Evolutionary conservation across 805 yeast species (phyloP), one percentile per base, ranked within the genome.

Genomic region (Yarrowia porcina): DNA sequence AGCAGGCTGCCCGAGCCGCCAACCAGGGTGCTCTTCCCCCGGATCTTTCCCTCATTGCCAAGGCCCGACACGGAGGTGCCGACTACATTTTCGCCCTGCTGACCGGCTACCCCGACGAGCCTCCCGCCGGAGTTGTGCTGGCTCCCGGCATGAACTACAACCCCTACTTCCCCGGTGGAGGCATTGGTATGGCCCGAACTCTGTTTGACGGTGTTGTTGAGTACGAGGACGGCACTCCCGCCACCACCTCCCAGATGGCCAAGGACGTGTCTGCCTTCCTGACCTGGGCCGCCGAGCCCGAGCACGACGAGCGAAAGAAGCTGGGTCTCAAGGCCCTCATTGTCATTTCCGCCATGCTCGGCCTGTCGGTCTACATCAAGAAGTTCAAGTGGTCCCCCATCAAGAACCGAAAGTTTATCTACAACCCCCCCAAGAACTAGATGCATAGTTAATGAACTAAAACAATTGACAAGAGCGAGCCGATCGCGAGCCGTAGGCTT

Each of bases 121-220:
- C 97, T 66, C 99, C 99, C 70, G 98, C 97, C 32, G 99, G 99
- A 82, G 97, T 90, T 65, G 82, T 77, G 60, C 82, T 94, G 71
- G 96, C 98, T 65, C 88, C 90, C 66, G 99, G 99, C 68, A 78
- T 96, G 66, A 94, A 94, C 87, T 94, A 94, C 81, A 94, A 94
- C 84, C 99, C 99, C 74, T 94, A 94, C 83, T 94, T 94, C 97
- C 98, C 99, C 76, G 98, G 98, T 80, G 98, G 99, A 69, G 83
- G 97, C 44, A 93, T 94, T 81, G 99, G 97, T 71, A 94, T 94
- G 99, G 98, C 90, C 75, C 89, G 99, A 82, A 98, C 93, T 65
- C 83, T 94, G 77, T 94, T 92, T 71, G 99, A 94, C 75, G 99
- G 90, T 69, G 83, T 94, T 74, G 99, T 94, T 68, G 99, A 94